Conservation (phyloP, 306 rosid genomes). For the Ziziphus jujuba region DNA sequence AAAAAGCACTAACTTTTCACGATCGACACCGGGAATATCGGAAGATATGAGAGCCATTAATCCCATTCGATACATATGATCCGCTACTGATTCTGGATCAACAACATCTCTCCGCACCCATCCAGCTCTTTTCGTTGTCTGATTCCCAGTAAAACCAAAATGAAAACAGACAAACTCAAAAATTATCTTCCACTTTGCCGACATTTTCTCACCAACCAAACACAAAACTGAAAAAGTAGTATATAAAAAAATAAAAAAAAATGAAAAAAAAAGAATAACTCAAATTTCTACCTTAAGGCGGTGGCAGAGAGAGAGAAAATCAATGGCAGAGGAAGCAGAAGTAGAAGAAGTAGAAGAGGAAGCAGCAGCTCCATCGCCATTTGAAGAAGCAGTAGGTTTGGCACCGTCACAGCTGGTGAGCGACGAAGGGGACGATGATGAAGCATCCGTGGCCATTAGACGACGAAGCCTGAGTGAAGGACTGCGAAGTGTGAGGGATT, state of each 20-base stretch:
- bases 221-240: neutral
- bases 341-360: slow-evolving; percentile 40
- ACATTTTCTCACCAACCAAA: slow-evolving; percentile 17
- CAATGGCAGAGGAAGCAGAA: slow-evolving; percentile 58
- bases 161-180: neutral
- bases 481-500: slow-evolving; percentile 6
- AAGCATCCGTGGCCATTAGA: slow-evolving; percentile 48
- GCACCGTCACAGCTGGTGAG: slow-evolving; percentile 27
- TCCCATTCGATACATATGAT: slow-evolving; percentile 95
- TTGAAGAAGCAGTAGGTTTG: slow-evolving; percentile 29
- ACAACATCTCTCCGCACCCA: slow-evolving; percentile 61
- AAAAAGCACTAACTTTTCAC: slow-evolving; percentile 80
- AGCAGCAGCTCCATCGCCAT: slow-evolving; percentile 32
- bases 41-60: slow-evolving; percentile 82
- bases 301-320: slow-evolving; percentile 83
- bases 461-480: slow-evolving; percentile 25
- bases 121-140: slow-evolving; percentile 87
- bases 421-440: slow-evolving; percentile 34
- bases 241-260: neutral
- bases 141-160: slow-evolving; percentile 13
- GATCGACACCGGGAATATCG: slow-evolving; percentile 74
- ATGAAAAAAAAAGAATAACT: no score
- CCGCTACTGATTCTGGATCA: slow-evolving; percentile 83
- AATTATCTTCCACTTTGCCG: neutral
- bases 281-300: slow-evolving; percentile 57